phyloP scores from a whole-genome alignment of 179 eudicot genomes.

The Spergularia azorica region DNA sequence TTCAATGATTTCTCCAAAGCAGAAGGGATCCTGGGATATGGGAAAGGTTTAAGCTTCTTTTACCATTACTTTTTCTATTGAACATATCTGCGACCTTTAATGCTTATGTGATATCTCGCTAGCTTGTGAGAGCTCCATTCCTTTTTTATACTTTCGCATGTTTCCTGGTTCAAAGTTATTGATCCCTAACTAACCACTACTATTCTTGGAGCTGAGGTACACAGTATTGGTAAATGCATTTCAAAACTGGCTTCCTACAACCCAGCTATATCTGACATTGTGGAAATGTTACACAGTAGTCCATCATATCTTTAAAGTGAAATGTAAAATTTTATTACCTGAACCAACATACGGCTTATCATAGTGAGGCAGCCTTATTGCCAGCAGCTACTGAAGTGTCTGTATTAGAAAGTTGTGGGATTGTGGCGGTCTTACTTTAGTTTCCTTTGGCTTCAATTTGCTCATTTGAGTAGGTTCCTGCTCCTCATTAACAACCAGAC shows the following conservation, averaged over 20 bases:
- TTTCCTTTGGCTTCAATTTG: neutral
- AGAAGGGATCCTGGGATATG: conserved; percentile 74
- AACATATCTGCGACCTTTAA: neutral
- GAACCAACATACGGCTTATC: neutral
- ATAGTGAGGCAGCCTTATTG: conserved; percentile 1
- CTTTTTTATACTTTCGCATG: no score
- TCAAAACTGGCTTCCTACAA: neutral
- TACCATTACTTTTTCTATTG: conserved; percentile 8
- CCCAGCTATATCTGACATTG: neutral
- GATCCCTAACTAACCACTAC: no score
- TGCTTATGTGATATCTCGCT: neutral
- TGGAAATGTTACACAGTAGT: conserved; percentile 11
- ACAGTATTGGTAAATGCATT: neutral
- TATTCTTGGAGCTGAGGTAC: neutral
- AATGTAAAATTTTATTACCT: neutral
- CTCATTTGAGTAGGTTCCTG: neutral
- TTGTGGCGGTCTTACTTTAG: neutral
- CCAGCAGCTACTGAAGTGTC: conserved; percentile 2
- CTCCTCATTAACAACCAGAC: no score
- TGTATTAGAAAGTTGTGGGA: neutral
- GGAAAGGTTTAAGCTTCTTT: conserved; percentile 52
- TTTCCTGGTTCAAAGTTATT: no score
- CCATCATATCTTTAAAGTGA: neutral
- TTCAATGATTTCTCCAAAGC: conserved; percentile 58
- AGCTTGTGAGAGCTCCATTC: no score